Conservation (phyloP, 805 yeast species). For the Saccharomycopsis fibuligera region DNA sequence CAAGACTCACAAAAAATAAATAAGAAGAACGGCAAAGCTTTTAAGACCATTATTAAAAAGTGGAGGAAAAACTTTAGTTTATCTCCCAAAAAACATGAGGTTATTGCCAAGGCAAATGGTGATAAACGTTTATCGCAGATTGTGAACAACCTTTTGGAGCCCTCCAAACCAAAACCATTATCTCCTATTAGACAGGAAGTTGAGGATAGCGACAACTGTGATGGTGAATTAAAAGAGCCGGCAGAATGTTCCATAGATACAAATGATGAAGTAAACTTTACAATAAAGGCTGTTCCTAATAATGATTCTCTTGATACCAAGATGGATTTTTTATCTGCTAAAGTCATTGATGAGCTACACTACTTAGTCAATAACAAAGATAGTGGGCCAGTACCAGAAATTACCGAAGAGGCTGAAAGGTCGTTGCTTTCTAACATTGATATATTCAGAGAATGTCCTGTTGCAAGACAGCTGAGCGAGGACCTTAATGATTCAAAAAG, state of each 20-base stretch:
- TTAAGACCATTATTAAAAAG: background rate
- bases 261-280: too few relatives aligned
- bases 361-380: background rate
- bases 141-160: slow-evolving; percentile 15
- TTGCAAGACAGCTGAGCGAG: background rate
- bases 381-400: background rate
- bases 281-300: too few relatives aligned
- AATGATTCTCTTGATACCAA: slow-evolving; percentile 30
- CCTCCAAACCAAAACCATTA: slow-evolving; percentile 23
- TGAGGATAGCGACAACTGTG: too few relatives aligned
- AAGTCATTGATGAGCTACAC: slow-evolving; percentile 65
- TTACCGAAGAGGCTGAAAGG: background rate
- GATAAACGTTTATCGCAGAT: slow-evolving; percentile 4
- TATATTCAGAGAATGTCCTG: background rate
- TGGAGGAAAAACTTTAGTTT: background rate
- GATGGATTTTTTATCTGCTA: slow-evolving; percentile 61
- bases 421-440: background rate
- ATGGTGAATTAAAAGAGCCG: too few relatives aligned
- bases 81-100: background rate
- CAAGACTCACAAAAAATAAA: too few relatives aligned
- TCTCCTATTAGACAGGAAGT: too few relatives aligned
- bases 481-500: background rate
- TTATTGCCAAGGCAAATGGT: too few relatives aligned
- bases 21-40: background rate
- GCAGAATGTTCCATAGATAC: too few relatives aligned